Base-by-base conservation (phyloP, 2,329 filamentous ascomycete species). In the Sphaerulina musiva region DNA sequence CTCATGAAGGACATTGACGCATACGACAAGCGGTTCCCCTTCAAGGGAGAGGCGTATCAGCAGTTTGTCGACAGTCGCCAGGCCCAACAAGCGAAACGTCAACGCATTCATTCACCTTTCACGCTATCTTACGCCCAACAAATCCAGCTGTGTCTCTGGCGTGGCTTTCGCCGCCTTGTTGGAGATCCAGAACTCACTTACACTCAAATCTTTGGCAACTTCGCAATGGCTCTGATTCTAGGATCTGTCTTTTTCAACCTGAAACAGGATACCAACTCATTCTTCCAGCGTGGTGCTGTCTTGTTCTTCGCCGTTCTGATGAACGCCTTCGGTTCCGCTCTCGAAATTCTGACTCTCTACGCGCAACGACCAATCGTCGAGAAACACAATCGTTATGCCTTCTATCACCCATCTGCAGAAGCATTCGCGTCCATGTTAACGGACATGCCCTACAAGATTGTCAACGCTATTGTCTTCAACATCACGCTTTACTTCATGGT, bases 331-430 rank as follows among this genome's bases (percentile, higher is more conserved):
- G 79, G 84, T 58, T 86, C 83, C 68, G 86, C 86, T 53, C 79
- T 93, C 39, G 89, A 93, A 77, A 93, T 95, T 67, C 72, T 93
- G 34, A 90, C 87, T 0, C 78, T 95, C 4, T 96, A 93, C 68
- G 82, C 87, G 2, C 90, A 95, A 79, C 85, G 91, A 38, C 86
- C 87, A 1, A 95, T 95, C 64, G 89, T 96, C 56, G 89, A 95
- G 68, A 95, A 95, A 69, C 91, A 96, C 64, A 75, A 79, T 53
- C 83, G 86, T 54, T 95, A 95, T 68, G 89, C 90, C 14, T 78
- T 95, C 14, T 95, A 95, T 65, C 91, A 95, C 65, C 89, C 91
- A 0, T 90, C 86, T 8, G 86, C 89, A 12, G 90, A 96, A 76
- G 88, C 89, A n/a, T 78, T 89, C 55, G 83, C 87, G 0, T 93